phyloP scores from a whole-genome alignment of 164 flowering plant species.

The Berberis thunbergii region DNA sequence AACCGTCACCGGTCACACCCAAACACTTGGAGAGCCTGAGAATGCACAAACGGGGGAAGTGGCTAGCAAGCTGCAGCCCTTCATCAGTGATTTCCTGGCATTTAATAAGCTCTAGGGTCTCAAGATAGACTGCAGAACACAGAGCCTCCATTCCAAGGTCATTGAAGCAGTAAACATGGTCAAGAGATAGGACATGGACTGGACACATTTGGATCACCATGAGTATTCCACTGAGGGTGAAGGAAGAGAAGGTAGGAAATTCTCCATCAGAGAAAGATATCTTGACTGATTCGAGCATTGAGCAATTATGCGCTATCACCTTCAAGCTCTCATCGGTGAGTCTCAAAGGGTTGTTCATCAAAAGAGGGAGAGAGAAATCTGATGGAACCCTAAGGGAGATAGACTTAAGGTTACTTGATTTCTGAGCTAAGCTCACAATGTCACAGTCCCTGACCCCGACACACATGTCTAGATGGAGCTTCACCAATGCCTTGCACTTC shows the following conservation, averaged over 20 bases:
- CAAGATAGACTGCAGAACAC: slow-evolving; percentile 49
- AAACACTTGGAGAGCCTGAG: slow-evolving; percentile 53
- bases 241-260: slow-evolving; percentile 61
- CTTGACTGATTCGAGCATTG: slow-evolving; percentile 51
- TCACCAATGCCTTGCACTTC: slow-evolving; percentile 61
- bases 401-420: slow-evolving; percentile 47
- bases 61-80: slow-evolving; percentile 53
- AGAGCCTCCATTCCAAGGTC: slow-evolving; percentile 78
- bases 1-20: slow-evolving; percentile 65
- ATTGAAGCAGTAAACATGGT: slow-evolving; percentile 59
- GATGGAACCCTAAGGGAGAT: slow-evolving; percentile 63
- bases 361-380: slow-evolving; percentile 48
- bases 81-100: slow-evolving; percentile 82
- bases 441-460: slow-evolving; percentile 67
- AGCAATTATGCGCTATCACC: slow-evolving; percentile 55
- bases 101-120: slow-evolving; percentile 53
- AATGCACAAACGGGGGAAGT: slow-evolving; percentile 31
- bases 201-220: slow-evolving; percentile 50
- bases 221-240: slow-evolving; percentile 53
- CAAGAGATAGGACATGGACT: slow-evolving; percentile 45
- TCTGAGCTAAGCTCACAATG: slow-evolving; percentile 43
- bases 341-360: slow-evolving; percentile 41
- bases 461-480: slow-evolving; percentile 76
- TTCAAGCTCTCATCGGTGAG: slow-evolving; percentile 64
- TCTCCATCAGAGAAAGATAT: slow-evolving; percentile 74